These are phyloP conservation scores for Coemansia sp. DNA, from an alignment of 192 early-diverging fungal species.

Conservation along the genomic window DNA sequence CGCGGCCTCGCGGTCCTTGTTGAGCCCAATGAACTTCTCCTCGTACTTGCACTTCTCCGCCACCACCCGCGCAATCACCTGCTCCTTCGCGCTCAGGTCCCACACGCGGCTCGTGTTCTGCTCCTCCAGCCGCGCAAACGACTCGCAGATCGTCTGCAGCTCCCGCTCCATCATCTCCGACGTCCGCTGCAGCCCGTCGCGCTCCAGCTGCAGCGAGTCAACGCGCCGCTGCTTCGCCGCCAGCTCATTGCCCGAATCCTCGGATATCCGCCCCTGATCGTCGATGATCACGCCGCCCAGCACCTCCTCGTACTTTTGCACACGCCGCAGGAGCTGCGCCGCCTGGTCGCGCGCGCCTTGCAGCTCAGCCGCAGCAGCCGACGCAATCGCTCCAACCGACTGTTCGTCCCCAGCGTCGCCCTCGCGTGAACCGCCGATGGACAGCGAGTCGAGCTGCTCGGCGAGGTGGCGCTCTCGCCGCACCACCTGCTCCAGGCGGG, in stretches of 20 bases:
- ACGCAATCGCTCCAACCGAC: slow-evolving; percentile 18
- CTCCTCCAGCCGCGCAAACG: slow-evolving; percentile 80
- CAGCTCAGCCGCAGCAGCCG: slow-evolving; percentile 27
- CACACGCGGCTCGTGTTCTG: slow-evolving; percentile 80
- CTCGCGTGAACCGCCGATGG: slow-evolving; percentile 14
- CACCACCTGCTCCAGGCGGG: slow-evolving; percentile 52
- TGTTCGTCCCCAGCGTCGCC: slow-evolving; percentile 27
- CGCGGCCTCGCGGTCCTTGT: slow-evolving; percentile 68
- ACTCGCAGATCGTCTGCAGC: slow-evolving; percentile 58
- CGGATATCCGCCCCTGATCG: slow-evolving; percentile 18
- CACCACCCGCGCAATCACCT: slow-evolving; percentile 71
- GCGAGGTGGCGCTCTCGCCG: slow-evolving; percentile 52
- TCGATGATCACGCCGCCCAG: slow-evolving; percentile 29
- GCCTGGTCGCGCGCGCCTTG: slow-evolving; percentile 25
- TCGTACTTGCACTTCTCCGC: slow-evolving; percentile 86
- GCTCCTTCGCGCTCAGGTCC: slow-evolving; percentile 74
- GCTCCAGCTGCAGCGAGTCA: slow-evolving; percentile 55
- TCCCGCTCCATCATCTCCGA: slow-evolving; percentile 58
- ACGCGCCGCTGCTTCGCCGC: slow-evolving; percentile 53
- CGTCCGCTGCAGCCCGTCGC: slow-evolving; percentile 56
- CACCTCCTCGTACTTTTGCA: slow-evolving; percentile 48
- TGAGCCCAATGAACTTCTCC: slow-evolving; percentile 74
- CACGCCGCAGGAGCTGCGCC: slow-evolving; percentile 31
- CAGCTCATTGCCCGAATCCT: slow-evolving; percentile 29
- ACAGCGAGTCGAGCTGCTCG: slow-evolving; percentile 48